Conservation (phyloP, 768 basidiomycete genomes). For the Porphyrellus cyaneotinctus region DNA sequence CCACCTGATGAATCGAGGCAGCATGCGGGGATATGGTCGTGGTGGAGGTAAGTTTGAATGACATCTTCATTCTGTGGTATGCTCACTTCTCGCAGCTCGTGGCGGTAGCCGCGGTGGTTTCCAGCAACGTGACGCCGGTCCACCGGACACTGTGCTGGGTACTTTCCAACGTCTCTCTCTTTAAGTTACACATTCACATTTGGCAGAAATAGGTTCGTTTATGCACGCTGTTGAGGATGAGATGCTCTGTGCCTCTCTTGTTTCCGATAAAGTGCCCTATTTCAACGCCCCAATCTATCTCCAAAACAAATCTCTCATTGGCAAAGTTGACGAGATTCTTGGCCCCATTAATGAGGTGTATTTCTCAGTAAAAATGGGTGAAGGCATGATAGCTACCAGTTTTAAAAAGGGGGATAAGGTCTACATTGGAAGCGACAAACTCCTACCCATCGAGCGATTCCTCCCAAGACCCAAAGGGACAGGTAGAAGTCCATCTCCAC, state of each 20-base stretch:
- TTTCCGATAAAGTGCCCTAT: conserved; percentile 91
- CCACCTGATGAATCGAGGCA: conserved; percentile 50
- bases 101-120: conserved; percentile 70
- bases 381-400: conserved; percentile 91
- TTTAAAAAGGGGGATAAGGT: conserved; percentile 99
- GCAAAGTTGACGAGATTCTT: conserved; percentile 99
- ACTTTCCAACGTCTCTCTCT: not conserved
- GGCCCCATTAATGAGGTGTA: conserved; percentile 98
- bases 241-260: conserved; percentile 88
- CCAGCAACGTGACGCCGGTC: conserved; percentile 67
- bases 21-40: conserved; percentile 50
- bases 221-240: conserved; percentile 96
- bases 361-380: conserved; percentile 96
- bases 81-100: conserved; percentile 37
- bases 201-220: conserved; percentile 87
- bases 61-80: not conserved
- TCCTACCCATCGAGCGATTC: conserved; percentile 94
- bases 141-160: conserved; percentile 79
- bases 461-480: conserved; percentile 89
- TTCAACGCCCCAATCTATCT: conserved; percentile 99
- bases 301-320: conserved; percentile 92
- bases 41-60: conserved; percentile 41
- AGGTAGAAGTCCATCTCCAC: conserved; percentile 47
- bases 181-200: conserved; percentile 8
- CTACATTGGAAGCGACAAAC: conserved; percentile 95